Evolutionary conservation across 768 basidiomycete genomes (phyloP).

Genomic region (Dacryopinax spathularia): DNA sequence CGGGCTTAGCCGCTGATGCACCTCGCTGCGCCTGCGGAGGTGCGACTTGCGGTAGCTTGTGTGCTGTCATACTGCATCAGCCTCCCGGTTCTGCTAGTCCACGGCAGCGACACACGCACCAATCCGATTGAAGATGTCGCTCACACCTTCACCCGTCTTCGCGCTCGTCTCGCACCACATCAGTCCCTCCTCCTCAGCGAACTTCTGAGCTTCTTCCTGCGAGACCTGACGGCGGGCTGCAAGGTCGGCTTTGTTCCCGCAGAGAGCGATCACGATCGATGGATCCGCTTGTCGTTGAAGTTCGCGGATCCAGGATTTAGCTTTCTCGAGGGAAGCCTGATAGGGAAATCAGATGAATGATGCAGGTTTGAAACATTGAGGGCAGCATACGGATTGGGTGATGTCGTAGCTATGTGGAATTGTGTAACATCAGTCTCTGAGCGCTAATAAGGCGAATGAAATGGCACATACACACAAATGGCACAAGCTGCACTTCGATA

Average conservation of each 20-base stretch:
- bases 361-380: background rate
- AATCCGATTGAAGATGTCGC: slow-evolving; percentile 74
- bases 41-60: background rate
- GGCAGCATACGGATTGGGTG: slow-evolving; percentile 44
- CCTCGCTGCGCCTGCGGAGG: background rate
- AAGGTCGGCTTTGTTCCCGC: slow-evolving; percentile 90
- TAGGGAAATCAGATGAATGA: background rate
- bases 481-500: slow-evolving; percentile 91
- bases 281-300: slow-evolving; percentile 96
- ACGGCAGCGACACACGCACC: slow-evolving; percentile 33
- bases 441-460: background rate
- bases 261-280: slow-evolving; percentile 87
- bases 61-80: background rate
- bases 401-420: slow-evolving; percentile 46
- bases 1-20: slow-evolving; percentile 30
- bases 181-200: slow-evolving; percentile 79
- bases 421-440: background rate
- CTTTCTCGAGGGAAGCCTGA: slow-evolving; percentile 81
- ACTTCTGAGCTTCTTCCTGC: slow-evolving; percentile 81
- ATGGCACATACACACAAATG: slow-evolving; percentile 57
- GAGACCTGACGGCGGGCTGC: slow-evolving; percentile 70
- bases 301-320: slow-evolving; percentile 90
- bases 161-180: slow-evolving; percentile 90
- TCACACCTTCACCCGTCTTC: slow-evolving; percentile 75
- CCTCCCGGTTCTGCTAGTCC: background rate